Base-by-base conservation (phyloP, 352 stramenopile species). In the Phytophthora rubi region DNA sequence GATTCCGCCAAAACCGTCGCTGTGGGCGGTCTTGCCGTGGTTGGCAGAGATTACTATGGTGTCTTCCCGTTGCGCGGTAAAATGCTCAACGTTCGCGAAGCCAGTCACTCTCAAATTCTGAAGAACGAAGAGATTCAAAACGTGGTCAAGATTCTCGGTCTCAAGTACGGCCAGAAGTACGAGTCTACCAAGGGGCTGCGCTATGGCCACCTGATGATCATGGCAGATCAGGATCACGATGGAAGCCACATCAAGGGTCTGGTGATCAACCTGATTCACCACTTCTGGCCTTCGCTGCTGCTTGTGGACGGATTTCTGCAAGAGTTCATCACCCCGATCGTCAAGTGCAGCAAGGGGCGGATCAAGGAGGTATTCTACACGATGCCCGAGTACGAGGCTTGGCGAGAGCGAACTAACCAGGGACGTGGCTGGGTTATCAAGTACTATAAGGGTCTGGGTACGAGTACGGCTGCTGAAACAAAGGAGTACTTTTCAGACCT, bases 401-500 rank as follows among this genome's bases (percentile, higher is more conserved):
- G 98, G 97, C 86, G 95, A 21, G 85, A 88, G 59, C 81, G 39
- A 44, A 91, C 81, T 6, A 95, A 97, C 63, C 89, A 98, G 56
- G 88, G 96, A 23, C 97, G 93, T 57, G 92, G 95, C 28, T 99
- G 94, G 91, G 90, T 90, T 33, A 97, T 99, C 63, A 99, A 99
- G 90, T 99, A 99, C 80, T 99, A 99, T 84, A 99, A 99, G 90
- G 98, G 98, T 97, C 88, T 99, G 23, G 98, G 98, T 87, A 99
- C 98, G n/a, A 99, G 93, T 81, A 99, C 96, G 13, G 76, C 94
- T 23, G 79, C 93, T 21, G 98, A 99, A 75, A 97, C 97, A 6
- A 99, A 98, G 71, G 95, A 98, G 62, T 99, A 99, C 75, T 99
- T 99, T 61, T 91, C 91, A 10, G 92, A 98, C 57, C 86, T 99